Evolutionary conservation across 169 alveolate species (phyloP).

Genomic region (Fabrea salina): DNA sequence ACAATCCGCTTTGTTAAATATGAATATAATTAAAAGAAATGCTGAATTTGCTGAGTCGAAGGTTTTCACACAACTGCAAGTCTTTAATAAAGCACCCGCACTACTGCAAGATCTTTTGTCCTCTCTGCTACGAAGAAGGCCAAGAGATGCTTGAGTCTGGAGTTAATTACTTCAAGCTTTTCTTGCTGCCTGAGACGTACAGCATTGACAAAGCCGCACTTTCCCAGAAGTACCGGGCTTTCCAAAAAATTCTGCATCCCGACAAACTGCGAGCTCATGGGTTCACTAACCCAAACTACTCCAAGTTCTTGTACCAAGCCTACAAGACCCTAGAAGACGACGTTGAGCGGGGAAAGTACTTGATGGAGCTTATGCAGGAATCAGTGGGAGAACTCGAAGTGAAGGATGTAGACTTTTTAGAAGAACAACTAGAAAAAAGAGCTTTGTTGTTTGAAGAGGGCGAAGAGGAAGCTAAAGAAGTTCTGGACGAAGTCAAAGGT

Average conservation of each 20-base stretch:
- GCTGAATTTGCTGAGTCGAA: not conserved
- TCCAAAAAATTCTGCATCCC: conserved; percentile 18
- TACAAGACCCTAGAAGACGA: not conserved
- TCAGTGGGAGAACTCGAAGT: not conserved
- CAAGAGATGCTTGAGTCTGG: not conserved
- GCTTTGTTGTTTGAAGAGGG: not conserved
- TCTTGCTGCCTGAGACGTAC: not conserved
- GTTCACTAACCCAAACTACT: not conserved
- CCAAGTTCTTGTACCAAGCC: not conserved
- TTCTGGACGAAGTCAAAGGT: not conserved
- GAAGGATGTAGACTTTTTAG: not conserved
- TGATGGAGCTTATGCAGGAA: not conserved
- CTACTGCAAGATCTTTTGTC: not conserved
- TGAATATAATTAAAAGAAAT: no score
- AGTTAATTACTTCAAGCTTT: conserved; percentile 4
- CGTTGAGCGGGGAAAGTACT: not conserved
- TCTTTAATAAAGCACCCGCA: not conserved
- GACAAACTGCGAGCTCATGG: not conserved
- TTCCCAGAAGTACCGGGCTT: not conserved
- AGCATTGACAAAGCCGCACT: not conserved
- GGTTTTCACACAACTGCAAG: not conserved
- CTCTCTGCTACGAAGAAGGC: not conserved
- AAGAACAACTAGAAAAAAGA: not conserved
- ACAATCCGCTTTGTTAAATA: no score
- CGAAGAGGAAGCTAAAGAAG: not conserved